Evolutionary conservation across 345 rosid species (phyloP), one percentile per base, ranked within the genome.

Genomic region (Salix viminalis): DNA sequence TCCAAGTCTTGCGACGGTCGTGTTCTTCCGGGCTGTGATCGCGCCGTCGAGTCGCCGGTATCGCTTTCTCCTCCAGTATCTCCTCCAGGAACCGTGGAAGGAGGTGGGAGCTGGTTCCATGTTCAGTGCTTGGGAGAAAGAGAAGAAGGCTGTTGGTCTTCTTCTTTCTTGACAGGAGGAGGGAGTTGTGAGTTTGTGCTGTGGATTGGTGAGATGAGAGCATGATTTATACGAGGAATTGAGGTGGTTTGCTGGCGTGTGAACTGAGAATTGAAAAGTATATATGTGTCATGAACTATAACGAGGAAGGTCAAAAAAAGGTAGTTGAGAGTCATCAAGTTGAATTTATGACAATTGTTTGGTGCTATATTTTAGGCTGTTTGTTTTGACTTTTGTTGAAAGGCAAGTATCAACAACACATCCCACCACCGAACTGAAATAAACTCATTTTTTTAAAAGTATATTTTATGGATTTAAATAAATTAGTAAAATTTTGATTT

Each of bases 11-110:
- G 70, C 26, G 10, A 79, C 37, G 67, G 74, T 82, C 19, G 81
- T 44, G 3, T 69, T 83, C 72, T 56, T 84, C 21, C 66, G 44
- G 39, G 60, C 61, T 19, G 60, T 64, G 39, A 19, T 15, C 37
- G 54, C 66, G 0, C 75, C 65, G 50, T 75, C 64, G 2, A 85
- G 74, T 26, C 78, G 75, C 56, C 77, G 81, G 74, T 87, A 85
- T 24, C 74, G 23, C 39, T 74, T 81, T 74, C 88, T 83, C 76
- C 83, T 75, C 85, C 80, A 75, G 77, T 70, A 78, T 71, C 84
- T 81, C 72, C 67, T 75, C 82, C 83, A 70, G n/a, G 80, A 64
- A 3, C 72, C 75, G 2, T 56, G 67, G 32, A 75, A 42, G 30
- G 82, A 42, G 36, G 58, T 70, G 1, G 76, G 56, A 39, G 74